Base-by-base conservation (phyloP, 2,329 filamentous ascomycete species). In the Trichoderma sp. region DNA sequence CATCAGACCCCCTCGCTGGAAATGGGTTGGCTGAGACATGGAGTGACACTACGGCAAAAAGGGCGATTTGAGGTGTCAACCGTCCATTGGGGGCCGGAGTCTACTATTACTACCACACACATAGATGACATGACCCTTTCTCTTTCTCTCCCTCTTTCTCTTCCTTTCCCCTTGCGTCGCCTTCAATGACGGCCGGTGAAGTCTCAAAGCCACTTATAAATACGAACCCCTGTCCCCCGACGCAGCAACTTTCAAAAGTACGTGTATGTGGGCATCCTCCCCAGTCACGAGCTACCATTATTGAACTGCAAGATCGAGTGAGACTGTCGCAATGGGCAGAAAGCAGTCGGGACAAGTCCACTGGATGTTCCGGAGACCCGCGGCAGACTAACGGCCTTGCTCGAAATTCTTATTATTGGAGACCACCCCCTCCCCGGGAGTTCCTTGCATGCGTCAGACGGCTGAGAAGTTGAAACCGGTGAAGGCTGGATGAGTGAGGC, bases 401-500 rank as follows among this genome's bases (percentile, higher is more conserved):
- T 61, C 25, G 22, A 39, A 59, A 19, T 59, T 59, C 29, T 52
- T 48, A 25, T 34, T 48, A 57, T 65, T 48, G 35, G 52, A 27
- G 32, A 2, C 45, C 25, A n/a, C 12, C 42, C 48, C 22, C 35
- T n/a, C 37, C 52, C 27, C 52, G 13, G 35, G 63, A 57, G 48
- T 57, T 34, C 61, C 61, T 64, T 56, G 52, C 61, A 64, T 57
- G 60, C 29, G 63, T 57, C 52, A 48, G 63, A 56, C 35, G 50
- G 50, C 27, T 34, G 35, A 65, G 42, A n/a, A 48, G 42, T 57
- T 48, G 52, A 65, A 45, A 65, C 63, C 52, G 52, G 63, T 48
- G 63, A 65, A 48, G 35, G 19, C 60, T 53, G 34, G 52, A 13
- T 65, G 52, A 4, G 8, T 45, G 27, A 17, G 32, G 34, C 63